Percentiles rank a stretch among this genome's conserved stretches.
These are phyloP conservation scores for Paecilomyces dactylethromorphus DNA, from an alignment of 2,329 filamentous ascomycete species.

Conservation along the genomic window DNA sequence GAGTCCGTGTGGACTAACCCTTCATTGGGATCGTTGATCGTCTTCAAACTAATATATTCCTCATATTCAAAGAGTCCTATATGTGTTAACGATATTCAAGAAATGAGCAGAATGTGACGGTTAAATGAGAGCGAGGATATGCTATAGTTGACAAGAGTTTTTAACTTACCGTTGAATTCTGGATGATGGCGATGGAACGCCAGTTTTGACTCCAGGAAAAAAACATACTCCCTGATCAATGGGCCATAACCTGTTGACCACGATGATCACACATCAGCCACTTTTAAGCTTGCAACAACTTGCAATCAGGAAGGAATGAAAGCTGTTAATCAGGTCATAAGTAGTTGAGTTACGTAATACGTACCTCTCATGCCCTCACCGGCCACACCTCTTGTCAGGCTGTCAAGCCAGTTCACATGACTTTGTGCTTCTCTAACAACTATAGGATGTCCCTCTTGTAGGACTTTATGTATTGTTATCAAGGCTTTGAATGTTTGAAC, in stretches of 20 bases:
- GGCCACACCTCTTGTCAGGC: conserved; percentile 72
- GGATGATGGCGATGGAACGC: conserved; percentile 95
- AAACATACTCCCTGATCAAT: conserved; percentile 93
- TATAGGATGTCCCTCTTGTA: conserved; percentile 90
- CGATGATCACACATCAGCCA: not conserved
- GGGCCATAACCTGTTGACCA: conserved; percentile 63
- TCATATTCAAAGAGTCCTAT: conserved; percentile 88
- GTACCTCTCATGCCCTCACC: conserved; percentile 76
- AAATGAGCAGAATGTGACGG: not conserved
- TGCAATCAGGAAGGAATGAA: conserved; percentile 2
- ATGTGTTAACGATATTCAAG: conserved; percentile 5
- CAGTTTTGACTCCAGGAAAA: conserved; percentile 88
- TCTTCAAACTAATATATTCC: conserved; percentile 96
- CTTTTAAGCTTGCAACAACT: conserved; percentile 4
- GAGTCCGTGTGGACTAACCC: conserved; percentile 49
- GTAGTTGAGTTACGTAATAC: conserved; percentile 5
- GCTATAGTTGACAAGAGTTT: not conserved
- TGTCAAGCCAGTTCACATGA: conserved; percentile 87
- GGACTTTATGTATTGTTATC: conserved; percentile 93
- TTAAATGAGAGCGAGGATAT: not conserved
- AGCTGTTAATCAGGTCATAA: not conserved
- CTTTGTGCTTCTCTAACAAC: conserved; percentile 82
- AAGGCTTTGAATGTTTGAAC: conserved; percentile 98
- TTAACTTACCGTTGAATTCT: conserved; percentile 76
- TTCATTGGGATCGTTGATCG: conserved; percentile 97